A percentile compares a stretch with the other conserved stretches of the same genome.
Conservation (phyloP, 495 filamentous ascomycete genomes). For the Antarctomyces pellizariae region DNA sequence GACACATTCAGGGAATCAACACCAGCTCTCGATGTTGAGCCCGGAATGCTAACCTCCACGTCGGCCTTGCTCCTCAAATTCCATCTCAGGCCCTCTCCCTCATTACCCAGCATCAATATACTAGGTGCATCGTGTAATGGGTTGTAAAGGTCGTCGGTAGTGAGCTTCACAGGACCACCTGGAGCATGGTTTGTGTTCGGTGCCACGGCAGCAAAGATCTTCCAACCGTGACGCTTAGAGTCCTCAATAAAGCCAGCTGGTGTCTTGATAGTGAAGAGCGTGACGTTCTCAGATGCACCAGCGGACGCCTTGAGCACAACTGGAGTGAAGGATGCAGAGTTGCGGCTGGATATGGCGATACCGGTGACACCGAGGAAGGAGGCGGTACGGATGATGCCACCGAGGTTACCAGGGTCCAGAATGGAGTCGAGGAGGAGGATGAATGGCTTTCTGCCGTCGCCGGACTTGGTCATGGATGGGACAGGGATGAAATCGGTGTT, state of each 20-base stretch:
- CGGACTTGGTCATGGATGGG: constrained; percentile 13
- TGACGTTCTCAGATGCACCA: constrained; percentile 61
- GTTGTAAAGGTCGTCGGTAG: constrained; percentile 13
- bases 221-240: constrained; percentile 52
- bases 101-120: constrained; percentile 61
- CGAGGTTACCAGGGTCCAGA: constrained; percentile 71
- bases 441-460: constrained; percentile 38
- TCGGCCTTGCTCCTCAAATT: constrained; percentile 40
- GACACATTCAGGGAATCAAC: constrained; percentile 77
- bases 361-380: constrained; percentile 70
- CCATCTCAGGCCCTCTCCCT: constrained; percentile 47
- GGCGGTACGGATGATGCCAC: constrained; percentile 65
- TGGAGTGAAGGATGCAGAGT: constrained; percentile 47
- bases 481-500: constrained; percentile 15
- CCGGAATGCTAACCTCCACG: constrained; percentile 27
- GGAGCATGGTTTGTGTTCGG: constrained; percentile 12
- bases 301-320: constrained; percentile 67
- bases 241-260: constrained; percentile 42
- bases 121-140: constrained; percentile 38
- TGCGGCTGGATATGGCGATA: constrained; percentile 37
- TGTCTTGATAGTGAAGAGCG: constrained; percentile 38
- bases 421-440: constrained; percentile 68
- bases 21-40: constrained; percentile 14
- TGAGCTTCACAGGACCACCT: not conserved
- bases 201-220: constrained; percentile 56